Conservation (phyloP, 768 basidiomycete genomes). For the Calocybe cyanea region DNA sequence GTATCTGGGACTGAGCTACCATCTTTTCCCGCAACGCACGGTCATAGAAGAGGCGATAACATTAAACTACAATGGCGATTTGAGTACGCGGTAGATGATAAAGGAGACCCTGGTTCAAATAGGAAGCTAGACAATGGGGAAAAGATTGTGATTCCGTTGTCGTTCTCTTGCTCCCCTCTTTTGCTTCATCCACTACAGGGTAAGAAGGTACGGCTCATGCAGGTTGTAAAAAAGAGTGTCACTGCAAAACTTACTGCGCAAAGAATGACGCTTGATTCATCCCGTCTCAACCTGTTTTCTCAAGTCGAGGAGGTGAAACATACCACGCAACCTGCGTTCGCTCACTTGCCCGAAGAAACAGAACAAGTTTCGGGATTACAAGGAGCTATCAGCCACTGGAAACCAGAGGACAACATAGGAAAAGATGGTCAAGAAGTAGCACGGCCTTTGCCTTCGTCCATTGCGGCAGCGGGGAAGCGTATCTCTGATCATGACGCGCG, state of each 20-base stretch:
- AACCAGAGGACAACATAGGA: constrained; percentile 3
- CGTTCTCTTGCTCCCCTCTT: constrained; percentile 71
- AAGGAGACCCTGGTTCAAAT: constrained; percentile 41
- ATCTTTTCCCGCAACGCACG: constrained; percentile 19
- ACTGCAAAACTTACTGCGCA: constrained; percentile 62
- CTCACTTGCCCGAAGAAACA: not conserved
- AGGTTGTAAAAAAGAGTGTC: constrained; percentile 68
- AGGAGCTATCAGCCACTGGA: constrained; percentile 23
- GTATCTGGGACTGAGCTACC: constrained; percentile 63
- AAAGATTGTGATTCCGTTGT: constrained; percentile 67
- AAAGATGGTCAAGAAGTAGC: not conserved
- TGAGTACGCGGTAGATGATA: constrained; percentile 72
- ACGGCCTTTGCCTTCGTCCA: not conserved
- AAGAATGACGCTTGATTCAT: constrained; percentile 42
- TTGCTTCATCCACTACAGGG: constrained; percentile 62
- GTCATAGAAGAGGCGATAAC: constrained; percentile 15
- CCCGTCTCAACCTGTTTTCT: not conserved
- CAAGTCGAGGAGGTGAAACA: not conserved
- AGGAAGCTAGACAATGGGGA: constrained; percentile 56
- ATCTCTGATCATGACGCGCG: not conserved
- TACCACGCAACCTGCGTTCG: not conserved
- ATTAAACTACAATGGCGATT: constrained; percentile 68
- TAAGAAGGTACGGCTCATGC: constrained; percentile 63
- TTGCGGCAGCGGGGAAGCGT: too few relatives aligned
- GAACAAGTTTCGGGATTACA: constrained; percentile 20